These are phyloP conservation scores for Quambalaria eucalypti DNA, from an alignment of 1,284 basidiomycete species.

Conservation along the genomic window DNA sequence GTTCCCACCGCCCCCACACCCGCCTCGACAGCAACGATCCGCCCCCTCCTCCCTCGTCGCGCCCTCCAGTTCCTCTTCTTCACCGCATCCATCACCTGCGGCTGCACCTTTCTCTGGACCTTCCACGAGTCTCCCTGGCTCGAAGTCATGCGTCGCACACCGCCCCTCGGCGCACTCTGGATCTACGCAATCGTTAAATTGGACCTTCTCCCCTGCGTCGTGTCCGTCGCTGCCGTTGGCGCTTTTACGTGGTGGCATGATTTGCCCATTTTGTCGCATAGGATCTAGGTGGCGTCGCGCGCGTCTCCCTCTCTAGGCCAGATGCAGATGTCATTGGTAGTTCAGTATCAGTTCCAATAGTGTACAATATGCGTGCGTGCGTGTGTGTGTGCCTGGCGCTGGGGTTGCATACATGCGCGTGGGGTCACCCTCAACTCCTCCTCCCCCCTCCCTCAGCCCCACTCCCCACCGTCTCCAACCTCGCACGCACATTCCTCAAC, in stretches of 20 bases:
- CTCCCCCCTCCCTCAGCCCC: no score
- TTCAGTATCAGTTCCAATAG: neutral
- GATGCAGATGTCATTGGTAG: no score
- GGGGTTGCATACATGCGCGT: no score
- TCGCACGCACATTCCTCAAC: constrained; percentile 23
- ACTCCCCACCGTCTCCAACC: constrained; percentile 2
- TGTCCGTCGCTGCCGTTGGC: neutral
- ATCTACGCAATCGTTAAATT: constrained; percentile 44
- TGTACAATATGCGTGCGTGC: neutral
- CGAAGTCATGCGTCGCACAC: constrained; percentile 37
- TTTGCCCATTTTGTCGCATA: neutral
- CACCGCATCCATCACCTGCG: constrained; percentile 5
- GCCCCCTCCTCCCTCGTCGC: neutral
- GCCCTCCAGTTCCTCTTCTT: constrained; percentile 2
- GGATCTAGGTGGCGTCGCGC: no score
- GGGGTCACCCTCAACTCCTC: no score
- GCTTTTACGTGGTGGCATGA: neutral
- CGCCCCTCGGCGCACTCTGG: constrained; percentile 47
- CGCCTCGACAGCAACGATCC: neutral
- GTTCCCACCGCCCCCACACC: neutral
- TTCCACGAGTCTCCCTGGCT: neutral
- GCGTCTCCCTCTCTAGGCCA: no score
- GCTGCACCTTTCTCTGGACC: constrained; percentile 26
- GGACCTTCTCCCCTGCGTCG: constrained; percentile 20
- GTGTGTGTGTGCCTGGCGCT: neutral